Evolutionary conservation across 176 grass and related monocot genomes (phyloP), one percentile per base, ranked within the genome.

Genomic region (Lolium perenne): DNA sequence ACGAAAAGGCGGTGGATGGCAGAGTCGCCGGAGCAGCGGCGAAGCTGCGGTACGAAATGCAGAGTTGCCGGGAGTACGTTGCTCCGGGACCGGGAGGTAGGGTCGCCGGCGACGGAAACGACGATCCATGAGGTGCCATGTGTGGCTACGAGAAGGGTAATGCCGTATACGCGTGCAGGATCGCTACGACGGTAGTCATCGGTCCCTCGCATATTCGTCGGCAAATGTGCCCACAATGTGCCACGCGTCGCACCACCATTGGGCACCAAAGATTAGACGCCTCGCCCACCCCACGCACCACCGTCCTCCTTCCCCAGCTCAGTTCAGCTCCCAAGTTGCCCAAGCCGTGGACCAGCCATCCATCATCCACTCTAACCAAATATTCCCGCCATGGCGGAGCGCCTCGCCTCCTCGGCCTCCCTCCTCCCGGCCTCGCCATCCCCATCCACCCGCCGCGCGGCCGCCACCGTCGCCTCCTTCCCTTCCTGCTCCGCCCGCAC

Each of bases 371-470:
- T 14, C 72, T 40, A 65, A 56, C 72, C 46, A 0, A 48, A 86
- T 4, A 51, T 16, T 81, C 83, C 62, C 64, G 80, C 56, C 85
- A 91, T 91, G 89, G 81, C 85, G 40, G 85, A 91, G 50, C 81
- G 89, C 8, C 59, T 91, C 58, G 85, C 89, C 66, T 64, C 88
- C 20, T 76, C 74, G 74, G 82, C 89, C 16, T 54, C 86, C 48
- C 76, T 84, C 15, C 89, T 83, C 14, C 80, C 48, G 0, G 75
- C 75, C 23, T 84, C 89, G 8, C 84, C 88, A 0, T 87, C 89
- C 6, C 58, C 66, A 2, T 35, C 12, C 13, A 82, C 89, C 80
- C 80, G 46, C n/a, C 22, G n/a, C 75, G 32, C 71, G 0, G 56
- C 50, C 40, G 32, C 82, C 5, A 7, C 82, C 23, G 18, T 79